Evolutionary conservation across 192 early-diverging fungal genomes (phyloP), one percentile per base, ranked within the genome.

Genomic region (Paraglomus occultum): DNA sequence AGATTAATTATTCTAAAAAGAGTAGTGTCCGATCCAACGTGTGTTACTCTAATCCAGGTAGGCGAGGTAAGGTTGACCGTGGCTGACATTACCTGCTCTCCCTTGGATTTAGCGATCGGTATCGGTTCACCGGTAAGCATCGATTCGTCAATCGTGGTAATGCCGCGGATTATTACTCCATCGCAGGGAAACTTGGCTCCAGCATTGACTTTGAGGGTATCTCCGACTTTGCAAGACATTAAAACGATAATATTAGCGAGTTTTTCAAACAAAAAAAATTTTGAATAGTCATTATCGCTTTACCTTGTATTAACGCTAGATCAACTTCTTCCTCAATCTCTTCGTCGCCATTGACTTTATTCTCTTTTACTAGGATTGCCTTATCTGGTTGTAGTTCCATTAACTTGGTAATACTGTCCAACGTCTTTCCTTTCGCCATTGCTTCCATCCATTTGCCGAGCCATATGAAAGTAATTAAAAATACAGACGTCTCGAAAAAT

Each of bases 111-210:
- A 14, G 73, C 54, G 4, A 89, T 83, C 9, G 91, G 91, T 15
- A 87, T 46, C 0, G 90, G 81, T 77, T 94, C 93, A 43, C 93
- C 93, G 0, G 93, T 94, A 58, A 94, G 77, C 87, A 92, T 91
- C 42, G 83, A 83, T 74, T 92, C 91, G 66, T 94, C 93, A 2
- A 90, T 78, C 40, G 79, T 82, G 0, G 87, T 83, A 6, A 74
- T 71, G 0, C 91, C 91, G n/a, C 67, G 64, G 67, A 67, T 77
- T 8, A 80, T 54, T 61, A 73, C 73, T 38, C 74, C 93, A 80
- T 94, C 91, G 68, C 87, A 90, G 8, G 91, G 91, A 53, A 94
- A 82, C 12, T 85, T 78, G 1, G 72, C 80, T 20, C 91, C 91
- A 43, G 88, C 78, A 43, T 78, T 76, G 8, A 94, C 88, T 62